Base-by-base conservation (phyloP, 2,329 filamentous ascomycete genomes). In the Clonostachys byssicola region DNA sequence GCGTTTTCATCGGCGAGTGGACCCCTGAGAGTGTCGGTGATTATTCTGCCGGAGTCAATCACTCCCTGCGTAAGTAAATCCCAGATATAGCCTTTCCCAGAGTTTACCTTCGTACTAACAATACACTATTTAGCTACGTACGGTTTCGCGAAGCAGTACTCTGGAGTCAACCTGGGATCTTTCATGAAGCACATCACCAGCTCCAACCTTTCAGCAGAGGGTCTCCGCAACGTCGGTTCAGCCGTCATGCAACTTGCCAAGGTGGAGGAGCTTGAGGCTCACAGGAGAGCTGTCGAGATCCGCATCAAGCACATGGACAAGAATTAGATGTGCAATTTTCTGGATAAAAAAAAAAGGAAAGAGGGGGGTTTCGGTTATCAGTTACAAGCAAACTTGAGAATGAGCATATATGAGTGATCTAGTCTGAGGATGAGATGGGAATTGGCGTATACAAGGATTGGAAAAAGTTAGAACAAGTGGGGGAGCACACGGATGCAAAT, bases 101-200 rank as follows among this genome's bases (percentile, higher is more conserved):
- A 48, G 23, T 44, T 12, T 30, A 10, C 3, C 8, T 10, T 4
- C 23, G 38, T 18, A 49, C 56, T 59, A 49, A 59, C 47, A 43
- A 56, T 49, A 54, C 46, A 16, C 16, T 43, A 34, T 12, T 4
- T 56, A 95, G 91, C 94, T 45, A 99, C 94, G 1, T 99, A 97
- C 62, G 94, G 94, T 39, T 99, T 95, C 60, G 94, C 94, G 43
- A 96, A 95, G 72, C 94, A 99, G 68, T 99, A 99, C 73, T 96
- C 91, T 6, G 94, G 94, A 45, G 94, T 99, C 61, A 99, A 96
- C 67, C 80, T 99, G 6, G 90, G 83, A 34, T 97, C 92, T 3
- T 99, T 96, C 70, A 81, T 96, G 65, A 99, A 99, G 74, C 91
- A 97, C 75, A 96, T 99, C 61, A 99, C 94, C 36, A 94, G 89